These are phyloP conservation scores for Asterella californica DNA, from an alignment of 225 moss, liverwort and hornwort genomes.

Conservation along the genomic window DNA sequence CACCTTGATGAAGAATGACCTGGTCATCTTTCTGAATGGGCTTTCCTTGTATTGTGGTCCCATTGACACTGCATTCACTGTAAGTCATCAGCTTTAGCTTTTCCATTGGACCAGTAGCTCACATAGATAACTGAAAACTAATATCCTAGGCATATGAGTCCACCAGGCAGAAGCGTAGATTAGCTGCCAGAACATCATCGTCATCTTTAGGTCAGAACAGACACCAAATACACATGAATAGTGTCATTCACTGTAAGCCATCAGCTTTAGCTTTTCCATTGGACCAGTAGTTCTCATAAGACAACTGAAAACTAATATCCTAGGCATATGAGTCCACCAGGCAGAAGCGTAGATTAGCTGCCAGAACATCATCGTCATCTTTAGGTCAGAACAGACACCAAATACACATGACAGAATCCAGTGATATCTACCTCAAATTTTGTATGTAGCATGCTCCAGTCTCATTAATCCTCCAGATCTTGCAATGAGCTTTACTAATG, in stretches of 20 bases:
- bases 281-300: background rate
- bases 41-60: conserved; percentile 40
- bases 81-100: conserved; percentile 7
- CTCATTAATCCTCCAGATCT: conserved; percentile 34
- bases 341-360: background rate
- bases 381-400: background rate
- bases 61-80: conserved; percentile 41
- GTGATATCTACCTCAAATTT: conserved; percentile 31
- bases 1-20: conserved; percentile 38
- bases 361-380: background rate
- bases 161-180: background rate
- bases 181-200: background rate
- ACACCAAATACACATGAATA: background rate
- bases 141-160: background rate
- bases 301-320: background rate
- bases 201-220: background rate
- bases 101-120: background rate
- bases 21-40: conserved; percentile 33
- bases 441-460: conserved; percentile 30
- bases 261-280: conserved; percentile 2
- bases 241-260: background rate
- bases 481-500: conserved; percentile 48
- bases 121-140: background rate
- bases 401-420: background rate
- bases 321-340: background rate